These are phyloP conservation scores for Beauveria scarabaeidicola DNA, from an alignment of 2,329 filamentous ascomycete genomes.

Conservation along the genomic window DNA sequence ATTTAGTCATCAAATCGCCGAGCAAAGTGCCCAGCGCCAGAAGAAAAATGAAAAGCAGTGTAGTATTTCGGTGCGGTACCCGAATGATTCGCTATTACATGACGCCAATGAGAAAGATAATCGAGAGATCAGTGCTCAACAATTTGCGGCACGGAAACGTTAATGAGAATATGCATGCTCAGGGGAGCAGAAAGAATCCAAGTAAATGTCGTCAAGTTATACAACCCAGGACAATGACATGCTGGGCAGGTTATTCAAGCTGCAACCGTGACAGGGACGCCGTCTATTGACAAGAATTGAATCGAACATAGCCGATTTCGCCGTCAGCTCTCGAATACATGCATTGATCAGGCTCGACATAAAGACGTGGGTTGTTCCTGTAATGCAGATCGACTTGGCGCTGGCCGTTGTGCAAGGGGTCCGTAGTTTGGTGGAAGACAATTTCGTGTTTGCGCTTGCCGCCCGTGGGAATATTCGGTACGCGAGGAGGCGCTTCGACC, in stretches of 20 bases:
- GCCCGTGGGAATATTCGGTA: slow-evolving; percentile 21
- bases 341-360: slow-evolving; percentile 23
- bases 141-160: neutral
- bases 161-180: neutral
- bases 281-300: slow-evolving; percentile 8
- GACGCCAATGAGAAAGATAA: neutral
- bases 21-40: neutral
- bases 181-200: neutral
- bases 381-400: slow-evolving; percentile 28
- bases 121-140: neutral
- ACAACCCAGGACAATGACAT: neutral
- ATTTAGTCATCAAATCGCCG: neutral
- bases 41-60: neutral
- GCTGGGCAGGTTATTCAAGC: too few relatives aligned
- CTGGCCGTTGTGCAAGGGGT: slow-evolving; percentile 29
- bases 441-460: slow-evolving; percentile 30
- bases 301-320: slow-evolving; percentile 4
- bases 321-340: slow-evolving; percentile 29
- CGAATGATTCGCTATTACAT: neutral
- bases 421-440: slow-evolving; percentile 24
- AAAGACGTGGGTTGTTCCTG: slow-evolving; percentile 16
- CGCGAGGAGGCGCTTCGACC: slow-evolving; percentile 21
- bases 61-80: neutral
- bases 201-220: neutral
- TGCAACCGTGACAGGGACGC: neutral